Conservation (phyloP, 1,139 yeast genomes). For the Kodamaea ohmeri region DNA sequence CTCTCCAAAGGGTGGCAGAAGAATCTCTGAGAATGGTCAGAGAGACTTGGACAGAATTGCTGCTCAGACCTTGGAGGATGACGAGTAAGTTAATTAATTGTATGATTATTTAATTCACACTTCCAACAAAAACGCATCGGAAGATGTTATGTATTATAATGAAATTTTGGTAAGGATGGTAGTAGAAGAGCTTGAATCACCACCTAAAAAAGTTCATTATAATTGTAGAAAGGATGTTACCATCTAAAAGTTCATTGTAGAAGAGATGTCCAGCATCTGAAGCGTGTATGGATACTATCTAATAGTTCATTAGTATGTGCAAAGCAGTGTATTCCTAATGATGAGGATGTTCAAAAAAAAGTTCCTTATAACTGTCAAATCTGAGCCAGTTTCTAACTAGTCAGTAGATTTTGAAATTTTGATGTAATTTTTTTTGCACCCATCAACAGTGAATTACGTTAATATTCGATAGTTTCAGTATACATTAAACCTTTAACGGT, state of each 20-base stretch:
- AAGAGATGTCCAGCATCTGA: too few relatives aligned
- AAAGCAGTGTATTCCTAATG: too few relatives aligned
- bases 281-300: too few relatives aligned
- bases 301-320: too few relatives aligned
- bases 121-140: constrained; percentile 4
- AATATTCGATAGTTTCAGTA: too few relatives aligned
- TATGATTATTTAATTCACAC: constrained; percentile 12
- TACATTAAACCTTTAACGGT: too few relatives aligned
- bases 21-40: constrained; percentile 99
- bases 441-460: too few relatives aligned
- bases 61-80: constrained; percentile 95
- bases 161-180: constrained; percentile 2
- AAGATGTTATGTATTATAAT: constrained; percentile 8
- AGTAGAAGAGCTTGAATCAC: constrained; percentile 1
- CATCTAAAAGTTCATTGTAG: too few relatives aligned
- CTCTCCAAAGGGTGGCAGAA: constrained; percentile 99
- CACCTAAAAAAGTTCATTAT: too few relatives aligned
- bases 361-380: neutral
- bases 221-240: too few relatives aligned
- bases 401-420: neutral
- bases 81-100: constrained; percentile 45
- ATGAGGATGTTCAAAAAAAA: too few relatives aligned
- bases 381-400: neutral
- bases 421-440: neutral
- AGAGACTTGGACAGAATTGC: constrained; percentile 99